Percentiles rank a stretch among this genome's conserved stretches.
Evolutionary conservation across 83 land plant species (phyloP).

Genomic region (Diphasiastrum complanatum): DNA sequence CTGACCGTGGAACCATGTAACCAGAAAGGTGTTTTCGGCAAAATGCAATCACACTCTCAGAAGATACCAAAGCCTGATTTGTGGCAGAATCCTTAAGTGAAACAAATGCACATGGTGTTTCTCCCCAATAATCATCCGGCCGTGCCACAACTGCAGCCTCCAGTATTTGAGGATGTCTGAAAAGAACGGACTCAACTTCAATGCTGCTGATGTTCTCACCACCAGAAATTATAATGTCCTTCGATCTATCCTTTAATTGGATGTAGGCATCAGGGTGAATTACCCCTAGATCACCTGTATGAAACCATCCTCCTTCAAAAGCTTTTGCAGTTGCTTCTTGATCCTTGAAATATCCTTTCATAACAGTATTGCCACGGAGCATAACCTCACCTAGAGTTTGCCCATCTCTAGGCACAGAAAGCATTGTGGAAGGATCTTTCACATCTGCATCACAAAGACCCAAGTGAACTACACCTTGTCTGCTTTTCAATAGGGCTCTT

Average conservation of each 20-base stretch:
- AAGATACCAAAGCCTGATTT: conserved; percentile 8
- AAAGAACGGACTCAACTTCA: conserved; percentile 8
- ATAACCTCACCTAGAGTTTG: conserved; percentile 3
- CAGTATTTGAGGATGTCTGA: conserved; percentile 1
- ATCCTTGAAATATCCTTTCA: conserved; percentile 10
- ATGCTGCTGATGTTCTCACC: conserved; percentile 20
- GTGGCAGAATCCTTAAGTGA: conserved; percentile 32
- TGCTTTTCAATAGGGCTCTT: not conserved
- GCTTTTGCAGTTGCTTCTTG: not conserved
- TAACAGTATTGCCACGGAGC: conserved; percentile 2
- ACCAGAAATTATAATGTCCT: conserved; percentile 21
- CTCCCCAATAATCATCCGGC: conserved; percentile 18
- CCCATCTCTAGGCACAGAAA: conserved; percentile 7
- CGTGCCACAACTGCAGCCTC: conserved; percentile 20
- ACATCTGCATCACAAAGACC: not conserved
- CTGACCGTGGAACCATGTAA: conserved; percentile 17
- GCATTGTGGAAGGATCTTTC: not conserved
- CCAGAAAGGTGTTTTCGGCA: conserved; percentile 10
- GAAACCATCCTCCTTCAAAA: conserved; percentile 8
- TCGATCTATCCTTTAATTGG: conserved; percentile 8
- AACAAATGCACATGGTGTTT: conserved; percentile 15
- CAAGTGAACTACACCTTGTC: conserved; percentile 7
- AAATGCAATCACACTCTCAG: not conserved
- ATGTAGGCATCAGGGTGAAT: conserved; percentile 16
- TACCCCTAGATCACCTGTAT: conserved; percentile 16